A percentile compares a stretch with the other conserved stretches of the same genome.
These are phyloP conservation scores for Dillenia suffruticosa DNA, from an alignment of 164 flowering plant genomes.

Conservation along the genomic window DNA sequence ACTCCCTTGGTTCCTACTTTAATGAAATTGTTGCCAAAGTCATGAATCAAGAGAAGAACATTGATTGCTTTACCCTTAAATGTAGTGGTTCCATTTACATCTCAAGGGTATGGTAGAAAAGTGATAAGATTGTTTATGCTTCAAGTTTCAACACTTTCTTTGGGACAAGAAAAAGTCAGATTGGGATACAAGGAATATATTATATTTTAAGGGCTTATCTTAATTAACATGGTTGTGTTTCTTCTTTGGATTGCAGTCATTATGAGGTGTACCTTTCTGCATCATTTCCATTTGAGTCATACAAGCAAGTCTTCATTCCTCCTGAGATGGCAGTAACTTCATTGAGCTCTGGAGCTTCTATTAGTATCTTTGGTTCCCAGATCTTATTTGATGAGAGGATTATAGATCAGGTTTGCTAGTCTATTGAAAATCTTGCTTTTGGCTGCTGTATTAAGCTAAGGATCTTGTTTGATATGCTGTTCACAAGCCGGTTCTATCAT, in stretches of 20 bases:
- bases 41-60: neutral
- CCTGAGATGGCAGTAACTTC: constrained; percentile 85
- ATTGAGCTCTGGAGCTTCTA: constrained; percentile 70
- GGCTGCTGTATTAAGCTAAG: too few species aligned
- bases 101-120: too few species aligned
- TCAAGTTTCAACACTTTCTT: too few species aligned
- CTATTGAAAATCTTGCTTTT: neutral
- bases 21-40: too few species aligned
- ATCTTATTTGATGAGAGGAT: constrained; percentile 87
- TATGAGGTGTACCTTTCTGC: constrained; percentile 81
- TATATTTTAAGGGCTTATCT: too few species aligned
- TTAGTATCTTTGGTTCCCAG: constrained; percentile 80
- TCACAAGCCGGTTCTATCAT: too few species aligned
- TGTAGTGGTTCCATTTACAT: neutral
- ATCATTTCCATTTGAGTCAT: constrained; percentile 93
- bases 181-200: too few species aligned
- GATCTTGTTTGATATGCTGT: too few species aligned
- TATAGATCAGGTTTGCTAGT: constrained; percentile 77
- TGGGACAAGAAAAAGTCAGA: too few species aligned
- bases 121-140: too few species aligned
- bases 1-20: neutral
- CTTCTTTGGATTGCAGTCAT: constrained; percentile 37
- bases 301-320: constrained; percentile 84
- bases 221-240: too few species aligned
- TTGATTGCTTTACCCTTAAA: neutral